A percentile compares a stretch with the other conserved stretches of the same genome.
Evolutionary conservation across 805 yeast species (phyloP).

Genomic region (Cyberlindnera saturnus): DNA sequence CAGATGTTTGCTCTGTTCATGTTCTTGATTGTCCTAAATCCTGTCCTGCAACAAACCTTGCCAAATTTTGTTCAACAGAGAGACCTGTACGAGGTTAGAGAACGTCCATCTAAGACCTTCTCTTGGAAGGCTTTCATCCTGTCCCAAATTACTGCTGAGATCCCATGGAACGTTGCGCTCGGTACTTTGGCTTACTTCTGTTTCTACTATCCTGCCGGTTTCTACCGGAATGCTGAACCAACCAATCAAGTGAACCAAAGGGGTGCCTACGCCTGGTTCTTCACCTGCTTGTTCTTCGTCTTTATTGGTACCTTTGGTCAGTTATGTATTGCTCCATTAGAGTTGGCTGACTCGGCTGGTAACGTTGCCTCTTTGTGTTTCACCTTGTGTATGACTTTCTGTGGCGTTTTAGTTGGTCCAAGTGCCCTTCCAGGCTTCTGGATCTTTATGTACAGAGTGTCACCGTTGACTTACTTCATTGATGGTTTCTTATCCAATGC

Average conservation of each 20-base stretch:
- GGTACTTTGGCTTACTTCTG: conserved; percentile 61
- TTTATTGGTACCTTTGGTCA: conserved; percentile 56
- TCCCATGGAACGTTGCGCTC: conserved; percentile 54
- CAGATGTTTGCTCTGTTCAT: conserved; percentile 75
- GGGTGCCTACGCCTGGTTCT: conserved; percentile 33
- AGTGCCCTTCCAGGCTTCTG: conserved; percentile 65
- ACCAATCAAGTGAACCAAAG: conserved; percentile 5
- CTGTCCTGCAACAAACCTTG: conserved; percentile 55
- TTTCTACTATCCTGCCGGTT: conserved; percentile 70
- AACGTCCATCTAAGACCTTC: conserved; percentile 66
- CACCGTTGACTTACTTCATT: conserved; percentile 66
- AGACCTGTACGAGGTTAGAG: conserved; percentile 65
- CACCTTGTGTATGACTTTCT: conserved; percentile 60
- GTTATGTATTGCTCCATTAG: conserved; percentile 51
- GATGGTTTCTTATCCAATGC: conserved; percentile 46
- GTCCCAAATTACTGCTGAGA: conserved; percentile 59
- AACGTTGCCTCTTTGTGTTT: conserved; percentile 50
- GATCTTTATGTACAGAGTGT: conserved; percentile 73
- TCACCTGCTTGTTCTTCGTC: conserved; percentile 40
- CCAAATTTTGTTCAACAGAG: conserved; percentile 59
- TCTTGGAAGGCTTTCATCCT: conserved; percentile 57
- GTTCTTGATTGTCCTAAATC: conserved; percentile 51
- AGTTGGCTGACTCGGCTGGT: conserved; percentile 57
- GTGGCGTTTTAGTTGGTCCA: conserved; percentile 68
- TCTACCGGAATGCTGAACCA: conserved; percentile 21